Evolutionary conservation across 2,329 filamentous ascomycete species (phyloP), one percentile per base, ranked within the genome.

Genomic region (Colletotrichum costaricense): DNA sequence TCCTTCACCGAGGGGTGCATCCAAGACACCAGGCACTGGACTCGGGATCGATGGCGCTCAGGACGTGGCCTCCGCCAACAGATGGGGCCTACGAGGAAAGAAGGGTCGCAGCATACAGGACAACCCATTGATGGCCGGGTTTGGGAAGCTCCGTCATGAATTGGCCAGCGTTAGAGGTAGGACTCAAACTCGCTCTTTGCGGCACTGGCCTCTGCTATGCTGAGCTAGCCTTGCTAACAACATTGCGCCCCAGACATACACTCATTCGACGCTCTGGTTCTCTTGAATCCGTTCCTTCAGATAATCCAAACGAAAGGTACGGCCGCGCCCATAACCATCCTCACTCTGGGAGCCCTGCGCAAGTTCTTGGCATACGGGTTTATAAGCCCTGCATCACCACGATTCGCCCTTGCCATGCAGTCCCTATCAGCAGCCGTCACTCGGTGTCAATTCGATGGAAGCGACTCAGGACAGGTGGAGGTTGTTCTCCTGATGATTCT

Each of bases 361-460:
- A 99, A 99, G 82, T 98, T 99, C 85, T 92, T 99, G 75, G 93
- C 95, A 5, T 99, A 99, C 82, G 95, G 96, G 73, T 94, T 99
- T 78, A 93, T 99, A 78, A 93, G 92, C 74, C 90, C 91, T 68
- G 89, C 92, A 59, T 98, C 95, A 28, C 96, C 95, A n/a, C 90
- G 95, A 67, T 94, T 98, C 74, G 90, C 94, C 11, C 88, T 97
- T 76, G 97, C 95, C 19, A 98, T 99, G 95, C 97, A 98, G 82
- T 92, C 95, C 5, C 88, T 99, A 33, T 97, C 96, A 19, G 94
- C 95, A 19, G 97, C 97, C 7, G 97, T 99, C 75, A 99, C 97
- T 60, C 96, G 99, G 82, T 99, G 97, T 80, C 93, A 97, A 73
- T 99, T 99, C 79, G 97, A 98, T 83, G 96, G 97, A 30, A 98